These are phyloP conservation scores for Hypoxylon fuscum DNA, from an alignment of 495 filamentous ascomycete species.

Conservation along the genomic window DNA sequence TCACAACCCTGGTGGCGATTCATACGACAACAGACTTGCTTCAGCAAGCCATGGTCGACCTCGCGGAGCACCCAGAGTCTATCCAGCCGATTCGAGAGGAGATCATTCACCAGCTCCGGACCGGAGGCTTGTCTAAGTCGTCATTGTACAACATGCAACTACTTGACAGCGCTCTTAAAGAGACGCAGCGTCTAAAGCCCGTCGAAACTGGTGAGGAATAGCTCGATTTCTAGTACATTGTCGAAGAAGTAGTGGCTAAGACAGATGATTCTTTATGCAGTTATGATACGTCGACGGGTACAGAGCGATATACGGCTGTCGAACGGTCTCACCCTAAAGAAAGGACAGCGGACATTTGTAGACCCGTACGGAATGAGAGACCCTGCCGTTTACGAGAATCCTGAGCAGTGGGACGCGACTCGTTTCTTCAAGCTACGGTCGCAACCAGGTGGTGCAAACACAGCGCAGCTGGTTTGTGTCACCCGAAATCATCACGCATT, in stretches of 20 bases:
- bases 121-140: conserved; percentile 56
- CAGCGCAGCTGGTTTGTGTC: conserved; percentile 57
- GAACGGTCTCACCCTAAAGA: conserved; percentile 60
- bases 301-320: conserved; percentile 50
- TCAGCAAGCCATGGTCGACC: conserved; percentile 47
- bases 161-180: conserved; percentile 62
- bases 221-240: neutral
- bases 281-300: conserved; percentile 52
- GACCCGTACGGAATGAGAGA: conserved; percentile 48
- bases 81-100: conserved; percentile 50
- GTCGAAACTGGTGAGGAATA: conserved; percentile 43
- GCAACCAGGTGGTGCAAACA: conserved; percentile 50
- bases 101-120: conserved; percentile 43
- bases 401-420: conserved; percentile 56
- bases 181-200: conserved; percentile 54
- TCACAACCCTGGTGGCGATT: conserved; percentile 41
- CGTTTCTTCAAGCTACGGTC: conserved; percentile 56
- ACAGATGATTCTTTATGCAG: neutral
- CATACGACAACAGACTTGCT: conserved; percentile 52
- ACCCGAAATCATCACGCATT: conserved; percentile 50
- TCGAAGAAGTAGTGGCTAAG: neutral
- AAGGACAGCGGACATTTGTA: conserved; percentile 54
- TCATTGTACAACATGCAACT: conserved; percentile 62
- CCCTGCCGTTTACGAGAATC: conserved; percentile 52
- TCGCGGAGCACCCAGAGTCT: conserved; percentile 49